These are phyloP conservation scores for Rhizopogon sp. DNA, from an alignment of 768 basidiomycete species.

Conservation along the genomic window DNA sequence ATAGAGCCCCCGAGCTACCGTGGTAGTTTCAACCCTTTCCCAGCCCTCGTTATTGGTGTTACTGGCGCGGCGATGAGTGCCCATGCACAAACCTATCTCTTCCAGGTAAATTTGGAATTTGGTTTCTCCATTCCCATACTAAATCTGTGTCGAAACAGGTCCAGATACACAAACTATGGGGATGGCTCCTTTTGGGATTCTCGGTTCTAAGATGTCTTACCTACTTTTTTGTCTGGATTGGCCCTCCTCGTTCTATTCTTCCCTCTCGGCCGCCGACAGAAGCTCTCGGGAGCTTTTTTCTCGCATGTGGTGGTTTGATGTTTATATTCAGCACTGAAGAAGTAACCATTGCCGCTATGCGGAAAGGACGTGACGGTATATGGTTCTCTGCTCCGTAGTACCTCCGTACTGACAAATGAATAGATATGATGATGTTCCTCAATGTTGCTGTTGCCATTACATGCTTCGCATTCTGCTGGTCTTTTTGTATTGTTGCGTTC, in stretches of 20 bases:
- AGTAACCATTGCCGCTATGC: constrained; percentile 86
- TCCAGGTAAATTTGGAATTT: constrained; percentile 49
- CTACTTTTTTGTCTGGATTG: constrained; percentile 92
- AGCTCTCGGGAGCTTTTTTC: constrained; percentile 80
- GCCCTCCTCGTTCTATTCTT: constrained; percentile 75
- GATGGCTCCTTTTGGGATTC: constrained; percentile 75
- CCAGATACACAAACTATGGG: constrained; percentile 90
- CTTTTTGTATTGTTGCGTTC: constrained; percentile 64
- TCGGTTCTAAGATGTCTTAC: constrained; percentile 80
- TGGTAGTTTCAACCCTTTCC: constrained; percentile 86
- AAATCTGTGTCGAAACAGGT: constrained; percentile 40
- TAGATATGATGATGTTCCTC: constrained; percentile 88
- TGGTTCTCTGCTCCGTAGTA: neutral
- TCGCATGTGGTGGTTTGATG: constrained; percentile 81
- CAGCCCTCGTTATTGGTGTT: constrained; percentile 88
- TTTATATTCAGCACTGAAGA: constrained; percentile 93
- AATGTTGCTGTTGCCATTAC: constrained; percentile 84
- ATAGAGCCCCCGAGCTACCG: constrained; percentile 69
- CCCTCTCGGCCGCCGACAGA: constrained; percentile 95
- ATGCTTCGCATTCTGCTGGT: constrained; percentile 85
- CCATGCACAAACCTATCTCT: constrained; percentile 86
- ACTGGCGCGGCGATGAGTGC: constrained; percentile 93
- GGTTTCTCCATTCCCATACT: neutral
- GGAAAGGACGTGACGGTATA: constrained; percentile 79
- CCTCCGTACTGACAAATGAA: neutral